Percentiles rank a stretch among this genome's conserved stretches.
Conservation (phyloP, 495 filamentous ascomycete species). For the Talaromyces thailandensis region DNA sequence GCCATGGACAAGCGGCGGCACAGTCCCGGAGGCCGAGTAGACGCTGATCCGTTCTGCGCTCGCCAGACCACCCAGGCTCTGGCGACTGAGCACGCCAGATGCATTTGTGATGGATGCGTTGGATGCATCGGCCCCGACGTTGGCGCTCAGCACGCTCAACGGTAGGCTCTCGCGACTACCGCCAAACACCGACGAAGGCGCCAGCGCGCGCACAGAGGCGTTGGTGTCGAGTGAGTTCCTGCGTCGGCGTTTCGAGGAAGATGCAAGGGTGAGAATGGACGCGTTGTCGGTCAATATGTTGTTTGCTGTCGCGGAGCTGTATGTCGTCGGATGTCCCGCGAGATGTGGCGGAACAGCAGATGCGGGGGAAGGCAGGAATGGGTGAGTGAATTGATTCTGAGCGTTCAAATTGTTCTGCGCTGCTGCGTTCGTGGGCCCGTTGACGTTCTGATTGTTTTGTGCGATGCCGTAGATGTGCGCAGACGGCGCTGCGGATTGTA, state of each 20-base stretch:
- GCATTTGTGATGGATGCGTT: constrained; percentile 44
- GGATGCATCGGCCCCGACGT: constrained; percentile 45
- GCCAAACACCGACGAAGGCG: constrained; percentile 86
- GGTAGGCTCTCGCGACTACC: constrained; percentile 83
- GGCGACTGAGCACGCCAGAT: constrained; percentile 33
- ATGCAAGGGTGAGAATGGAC: constrained; percentile 91
- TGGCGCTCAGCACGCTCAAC: constrained; percentile 77
- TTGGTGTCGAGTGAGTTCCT: constrained; percentile 91
- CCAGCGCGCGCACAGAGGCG: constrained; percentile 85
- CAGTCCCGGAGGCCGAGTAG: constrained; percentile 70
- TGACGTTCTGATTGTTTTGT: constrained; percentile 23
- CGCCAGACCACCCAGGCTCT: constrained; percentile 52
- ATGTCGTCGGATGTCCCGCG: constrained; percentile 68
- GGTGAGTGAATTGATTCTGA: constrained; percentile 73
- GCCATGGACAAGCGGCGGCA: constrained; percentile 38
- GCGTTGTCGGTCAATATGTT: constrained; percentile 90
- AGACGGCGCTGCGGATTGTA: constrained; percentile 77
- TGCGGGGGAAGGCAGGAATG: constrained; percentile 70
- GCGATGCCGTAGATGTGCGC: constrained; percentile 42
- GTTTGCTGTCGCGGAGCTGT: constrained; percentile 83
- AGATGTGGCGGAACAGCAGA: constrained; percentile 79
- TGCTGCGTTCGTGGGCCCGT: constrained; percentile 32
- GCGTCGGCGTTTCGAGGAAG: constrained; percentile 82
- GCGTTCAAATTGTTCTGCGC: constrained; percentile 40
- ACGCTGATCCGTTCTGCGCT: constrained; percentile 76